Evolutionary conservation across 805 yeast genomes (phyloP).

Genomic region (Cyberlindnera nakhonratchasimensis): DNA sequence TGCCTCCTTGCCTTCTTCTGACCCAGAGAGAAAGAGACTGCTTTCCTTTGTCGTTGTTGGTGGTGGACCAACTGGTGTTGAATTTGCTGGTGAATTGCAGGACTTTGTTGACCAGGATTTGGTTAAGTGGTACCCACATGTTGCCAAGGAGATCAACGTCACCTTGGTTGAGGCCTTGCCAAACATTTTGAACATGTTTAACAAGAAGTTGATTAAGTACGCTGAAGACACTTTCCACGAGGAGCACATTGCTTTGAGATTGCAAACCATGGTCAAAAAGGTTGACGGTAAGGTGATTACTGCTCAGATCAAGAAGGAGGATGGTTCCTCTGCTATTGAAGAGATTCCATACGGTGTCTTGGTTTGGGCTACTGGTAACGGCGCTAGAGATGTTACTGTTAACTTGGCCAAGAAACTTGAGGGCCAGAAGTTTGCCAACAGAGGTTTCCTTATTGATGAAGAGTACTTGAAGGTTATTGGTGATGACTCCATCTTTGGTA

Average conservation of each 20-base stretch:
- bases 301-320: slow-evolving; percentile 63
- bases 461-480: slow-evolving; percentile 74
- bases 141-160: slow-evolving; percentile 77
- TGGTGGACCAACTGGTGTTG: slow-evolving; percentile 99
- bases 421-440: slow-evolving; percentile 78
- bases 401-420: slow-evolving; percentile 66
- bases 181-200: slow-evolving; percentile 75
- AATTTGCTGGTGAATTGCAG: slow-evolving; percentile 93
- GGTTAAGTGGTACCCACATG: slow-evolving; percentile 82
- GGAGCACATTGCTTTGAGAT: slow-evolving; percentile 67
- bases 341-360: slow-evolving; percentile 86
- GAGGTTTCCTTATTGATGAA: slow-evolving; percentile 87
- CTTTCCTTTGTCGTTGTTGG: slow-evolving; percentile 91
- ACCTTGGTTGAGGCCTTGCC: slow-evolving; percentile 89
- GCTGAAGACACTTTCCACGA: slow-evolving; percentile 73
- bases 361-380: slow-evolving; percentile 98
- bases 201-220: slow-evolving; percentile 65
- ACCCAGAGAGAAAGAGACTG: slow-evolving; percentile 78
- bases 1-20: slow-evolving; percentile 64
- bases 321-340: slow-evolving; percentile 54
- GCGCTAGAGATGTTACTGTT: slow-evolving; percentile 72
- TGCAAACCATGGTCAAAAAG: slow-evolving; percentile 84
- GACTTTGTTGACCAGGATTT: slow-evolving; percentile 93
- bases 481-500: slow-evolving; percentile 68
- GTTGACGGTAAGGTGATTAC: slow-evolving; percentile 69